Percentiles rank a stretch among this genome's conserved stretches.
Conservation (phyloP, 2,329 filamentous ascomycete species). For the Cladosporium sp. region DNA sequence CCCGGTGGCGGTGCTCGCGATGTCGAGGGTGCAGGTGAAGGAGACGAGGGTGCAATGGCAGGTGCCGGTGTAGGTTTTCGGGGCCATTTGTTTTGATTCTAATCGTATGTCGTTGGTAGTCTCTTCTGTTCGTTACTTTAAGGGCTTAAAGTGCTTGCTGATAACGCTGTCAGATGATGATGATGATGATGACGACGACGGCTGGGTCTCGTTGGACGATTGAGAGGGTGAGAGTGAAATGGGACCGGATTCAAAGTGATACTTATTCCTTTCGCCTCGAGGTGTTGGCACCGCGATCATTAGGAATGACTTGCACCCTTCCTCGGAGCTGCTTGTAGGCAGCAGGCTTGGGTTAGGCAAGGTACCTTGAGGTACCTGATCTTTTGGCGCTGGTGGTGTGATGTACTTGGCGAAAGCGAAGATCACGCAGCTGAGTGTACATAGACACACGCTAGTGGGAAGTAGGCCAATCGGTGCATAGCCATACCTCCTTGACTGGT, state of each 20-base stretch:
- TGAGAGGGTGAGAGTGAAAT: not conserved
- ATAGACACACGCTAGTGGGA: not conserved
- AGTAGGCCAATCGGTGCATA: not conserved
- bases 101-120: too few species aligned
- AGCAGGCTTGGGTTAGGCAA: not conserved
- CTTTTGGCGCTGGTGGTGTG: not conserved
- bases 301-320: not conserved
- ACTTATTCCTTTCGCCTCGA: not conserved
- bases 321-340: not conserved
- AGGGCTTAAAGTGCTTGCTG: not conserved
- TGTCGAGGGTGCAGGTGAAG: conserved; percentile 9
- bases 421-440: not conserved
- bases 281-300: not conserved
- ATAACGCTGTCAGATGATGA: not conserved
- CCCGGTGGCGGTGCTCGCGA: not conserved
- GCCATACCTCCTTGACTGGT: not conserved
- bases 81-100: not conserved
- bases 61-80: conserved; percentile 2
- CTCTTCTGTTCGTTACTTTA: not conserved
- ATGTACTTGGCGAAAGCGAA: not conserved
- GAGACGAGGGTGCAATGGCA: conserved; percentile 7
- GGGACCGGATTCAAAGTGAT: not conserved
- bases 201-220: not conserved
- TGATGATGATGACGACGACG: not conserved
- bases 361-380: not conserved